phyloP scores from a whole-genome alignment of 305 asterid genomes.

The Solanum hybrid region DNA sequence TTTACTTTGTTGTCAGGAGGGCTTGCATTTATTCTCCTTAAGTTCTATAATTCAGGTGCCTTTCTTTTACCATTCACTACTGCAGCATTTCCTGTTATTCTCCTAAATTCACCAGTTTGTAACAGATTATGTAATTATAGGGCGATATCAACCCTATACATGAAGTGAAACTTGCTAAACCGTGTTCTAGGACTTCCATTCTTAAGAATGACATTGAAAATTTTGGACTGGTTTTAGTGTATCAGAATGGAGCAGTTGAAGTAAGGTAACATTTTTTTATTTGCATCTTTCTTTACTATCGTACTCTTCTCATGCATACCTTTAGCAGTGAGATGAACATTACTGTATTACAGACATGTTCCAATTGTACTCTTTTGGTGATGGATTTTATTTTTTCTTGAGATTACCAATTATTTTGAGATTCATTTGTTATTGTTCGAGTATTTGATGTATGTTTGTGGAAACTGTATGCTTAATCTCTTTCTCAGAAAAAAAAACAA shows the following conservation, averaged over 20 bases:
- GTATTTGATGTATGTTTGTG: background rate
- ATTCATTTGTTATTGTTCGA: background rate
- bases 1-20: conserved; percentile 71
- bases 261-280: conserved; percentile 39
- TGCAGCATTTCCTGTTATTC: background rate
- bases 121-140: conserved; percentile 28
- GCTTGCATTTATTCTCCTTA: conserved; percentile 42
- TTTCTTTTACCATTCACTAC: conserved; percentile 6
- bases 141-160: conserved; percentile 34
- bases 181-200: conserved; percentile 70
- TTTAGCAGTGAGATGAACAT: background rate
- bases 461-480: background rate
- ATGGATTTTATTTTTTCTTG: background rate
- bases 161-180: conserved; percentile 56
- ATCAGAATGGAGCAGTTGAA: conserved; percentile 78
- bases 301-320: background rate
- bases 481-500: background rate
- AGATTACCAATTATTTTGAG: background rate
- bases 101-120: conserved; percentile 15
- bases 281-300: background rate
- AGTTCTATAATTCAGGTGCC: conserved; percentile 59
- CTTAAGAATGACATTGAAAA: conserved; percentile 44
- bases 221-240: conserved; percentile 50
- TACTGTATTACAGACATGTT: background rate
- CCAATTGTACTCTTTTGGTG: background rate